Conservation (phyloP, 2,329 filamentous ascomycete genomes). For the Cordyceps fumosorosea region DNA sequence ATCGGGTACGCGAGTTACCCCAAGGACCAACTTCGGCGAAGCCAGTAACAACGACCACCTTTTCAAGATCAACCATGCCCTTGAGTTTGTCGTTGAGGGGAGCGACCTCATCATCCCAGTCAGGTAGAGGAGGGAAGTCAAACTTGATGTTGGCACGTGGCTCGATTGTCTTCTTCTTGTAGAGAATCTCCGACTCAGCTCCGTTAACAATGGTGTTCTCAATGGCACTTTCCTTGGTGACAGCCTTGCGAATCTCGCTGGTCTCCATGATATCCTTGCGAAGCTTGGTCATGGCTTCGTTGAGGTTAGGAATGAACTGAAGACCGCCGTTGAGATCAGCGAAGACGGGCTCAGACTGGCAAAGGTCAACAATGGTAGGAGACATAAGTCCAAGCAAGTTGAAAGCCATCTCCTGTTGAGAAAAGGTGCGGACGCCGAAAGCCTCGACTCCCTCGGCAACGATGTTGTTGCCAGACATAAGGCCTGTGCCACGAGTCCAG, state of each 20-base stretch:
- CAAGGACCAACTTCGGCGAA: constrained; percentile 95
- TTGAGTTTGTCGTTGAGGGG: constrained; percentile 83
- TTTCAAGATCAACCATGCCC: constrained; percentile 98
- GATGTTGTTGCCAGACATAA: constrained; percentile 97
- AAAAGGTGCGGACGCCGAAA: constrained; percentile 96
- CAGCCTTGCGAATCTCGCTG: constrained; percentile 85
- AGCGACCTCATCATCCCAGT: constrained; percentile 87
- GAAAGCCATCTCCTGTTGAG: constrained; percentile 99
- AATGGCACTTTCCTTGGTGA: constrained; percentile 90
- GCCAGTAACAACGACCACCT: constrained; percentile 94
- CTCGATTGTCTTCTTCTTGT: constrained; percentile 90
- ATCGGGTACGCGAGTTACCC: constrained; percentile 96
- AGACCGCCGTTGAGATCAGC: constrained; percentile 96
- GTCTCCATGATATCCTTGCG: constrained; percentile 94
- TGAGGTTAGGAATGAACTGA: constrained; percentile 94
- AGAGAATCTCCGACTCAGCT: constrained; percentile 82
- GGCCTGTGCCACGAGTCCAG: constrained; percentile 95
- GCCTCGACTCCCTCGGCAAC: constrained; percentile 95
- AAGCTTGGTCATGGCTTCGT: constrained; percentile 86
- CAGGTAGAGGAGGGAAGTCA: constrained; percentile 81
- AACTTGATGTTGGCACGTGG: constrained; percentile 98
- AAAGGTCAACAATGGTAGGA: constrained; percentile 86
- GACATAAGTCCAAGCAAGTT: constrained; percentile 96
- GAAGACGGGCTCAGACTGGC: constrained; percentile 91
- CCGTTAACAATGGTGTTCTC: constrained; percentile 98